Conservation (phyloP, 2,329 filamentous ascomycete genomes). For the Stagonosporopsis vannaccii region DNA sequence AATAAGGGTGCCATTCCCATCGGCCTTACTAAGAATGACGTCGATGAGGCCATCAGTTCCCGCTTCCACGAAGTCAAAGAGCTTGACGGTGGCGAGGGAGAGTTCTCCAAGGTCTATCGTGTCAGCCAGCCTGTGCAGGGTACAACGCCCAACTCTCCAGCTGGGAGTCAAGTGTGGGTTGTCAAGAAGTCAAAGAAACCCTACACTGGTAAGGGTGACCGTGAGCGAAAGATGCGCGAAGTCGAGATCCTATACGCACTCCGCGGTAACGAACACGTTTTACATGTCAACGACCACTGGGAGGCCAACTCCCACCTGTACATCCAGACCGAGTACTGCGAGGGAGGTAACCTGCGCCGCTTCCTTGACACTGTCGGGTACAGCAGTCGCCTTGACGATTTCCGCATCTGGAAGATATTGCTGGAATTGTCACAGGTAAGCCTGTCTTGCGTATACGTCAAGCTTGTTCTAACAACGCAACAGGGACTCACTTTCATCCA, state of each 20-base stretch:
- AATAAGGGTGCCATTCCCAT: slow-evolving; percentile 66
- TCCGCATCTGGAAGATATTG: slow-evolving; percentile 97
- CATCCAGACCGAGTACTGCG: slow-evolving; percentile 97
- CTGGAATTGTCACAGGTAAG: slow-evolving; percentile 83
- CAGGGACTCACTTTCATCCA: slow-evolving; percentile 92
- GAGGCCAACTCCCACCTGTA: slow-evolving; percentile 85
- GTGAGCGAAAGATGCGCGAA: slow-evolving; percentile 84
- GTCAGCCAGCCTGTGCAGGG: slow-evolving; percentile 63
- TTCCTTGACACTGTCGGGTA: slow-evolving; percentile 85
- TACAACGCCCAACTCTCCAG: slow-evolving; percentile 37
- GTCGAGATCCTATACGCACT: slow-evolving; percentile 81
- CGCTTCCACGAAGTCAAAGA: slow-evolving; percentile 78
- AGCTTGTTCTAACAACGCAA: slow-evolving; percentile 32
- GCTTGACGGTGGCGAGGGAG: slow-evolving; percentile 79
- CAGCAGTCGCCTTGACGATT: slow-evolving; percentile 90
- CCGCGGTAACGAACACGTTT: slow-evolving; percentile 80
- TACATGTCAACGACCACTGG: slow-evolving; percentile 87
- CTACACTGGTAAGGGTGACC: slow-evolving; percentile 78
- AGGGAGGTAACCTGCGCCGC: slow-evolving; percentile 86
- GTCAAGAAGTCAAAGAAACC: slow-evolving; percentile 92
- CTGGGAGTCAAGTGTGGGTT: slow-evolving; percentile 70
- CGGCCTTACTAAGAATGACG: slow-evolving; percentile 71
- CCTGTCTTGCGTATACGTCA: slow-evolving; percentile 22
- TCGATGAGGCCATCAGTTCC: slow-evolving; percentile 75
- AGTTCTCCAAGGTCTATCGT: slow-evolving; percentile 92